Percentiles rank a stretch among this genome's conserved stretches.
Conservation (phyloP, 2,329 filamentous ascomycete species). For the Trichoderma koningiopsis region DNA sequence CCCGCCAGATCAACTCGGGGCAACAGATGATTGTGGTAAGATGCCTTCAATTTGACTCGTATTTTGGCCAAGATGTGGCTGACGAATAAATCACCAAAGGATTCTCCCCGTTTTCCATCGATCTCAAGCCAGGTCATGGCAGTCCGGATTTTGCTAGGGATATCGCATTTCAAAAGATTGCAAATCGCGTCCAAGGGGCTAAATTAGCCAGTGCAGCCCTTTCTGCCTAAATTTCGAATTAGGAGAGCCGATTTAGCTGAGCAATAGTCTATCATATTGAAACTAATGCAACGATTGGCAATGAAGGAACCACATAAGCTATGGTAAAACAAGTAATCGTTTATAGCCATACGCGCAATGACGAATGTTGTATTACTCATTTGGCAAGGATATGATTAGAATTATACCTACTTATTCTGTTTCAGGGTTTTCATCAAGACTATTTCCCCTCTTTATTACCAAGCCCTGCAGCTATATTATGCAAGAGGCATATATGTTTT, state of each 20-base stretch:
- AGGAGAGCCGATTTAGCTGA: neutral
- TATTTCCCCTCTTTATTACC: neutral
- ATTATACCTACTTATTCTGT: too few relatives aligned
- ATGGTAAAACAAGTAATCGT: too few relatives aligned
- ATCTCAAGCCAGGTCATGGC: constrained; percentile 26
- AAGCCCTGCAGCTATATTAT: neutral
- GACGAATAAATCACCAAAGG: neutral
- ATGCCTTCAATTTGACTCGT: neutral
- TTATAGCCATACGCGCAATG: too few relatives aligned
- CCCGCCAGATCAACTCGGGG: constrained; percentile 23
- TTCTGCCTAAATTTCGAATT: neutral
- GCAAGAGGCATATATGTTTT: neutral
- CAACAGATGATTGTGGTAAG: constrained; percentile 27
- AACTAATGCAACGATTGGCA: neutral
- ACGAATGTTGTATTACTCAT: neutral
- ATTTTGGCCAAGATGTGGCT: neutral
- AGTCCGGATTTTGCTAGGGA: constrained; percentile 26
- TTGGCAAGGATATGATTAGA: neutral
- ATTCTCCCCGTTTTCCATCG: constrained; percentile 28
- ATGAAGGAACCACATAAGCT: neutral
- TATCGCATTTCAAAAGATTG: constrained; percentile 26
- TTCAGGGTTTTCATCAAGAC: too few relatives aligned
- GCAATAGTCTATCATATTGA: too few relatives aligned
- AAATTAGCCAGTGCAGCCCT: constrained; percentile 21
- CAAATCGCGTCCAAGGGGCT: constrained; percentile 19